These are phyloP conservation scores for Salix exigua DNA, from an alignment of 345 rosid species.

Conservation along the genomic window DNA sequence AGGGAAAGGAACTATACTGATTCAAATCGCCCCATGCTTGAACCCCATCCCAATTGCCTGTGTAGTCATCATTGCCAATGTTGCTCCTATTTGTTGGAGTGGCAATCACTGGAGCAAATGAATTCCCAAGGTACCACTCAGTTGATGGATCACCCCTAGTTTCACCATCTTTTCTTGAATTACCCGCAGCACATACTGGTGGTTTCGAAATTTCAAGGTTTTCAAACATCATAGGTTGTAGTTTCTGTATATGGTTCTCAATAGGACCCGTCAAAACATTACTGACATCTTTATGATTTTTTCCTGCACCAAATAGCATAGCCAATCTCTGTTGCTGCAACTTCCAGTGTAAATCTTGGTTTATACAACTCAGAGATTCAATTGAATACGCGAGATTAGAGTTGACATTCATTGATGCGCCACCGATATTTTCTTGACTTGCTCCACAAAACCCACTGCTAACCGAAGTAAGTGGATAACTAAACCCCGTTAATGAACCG, in stretches of 20 bases:
- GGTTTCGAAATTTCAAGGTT: constrained; percentile 49
- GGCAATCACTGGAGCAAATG: constrained; percentile 38
- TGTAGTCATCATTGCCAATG: constrained; percentile 23
- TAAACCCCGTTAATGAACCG: constrained; percentile 48
- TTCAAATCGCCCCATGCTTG: constrained; percentile 48
- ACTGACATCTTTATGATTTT: constrained; percentile 29
- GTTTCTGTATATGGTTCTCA: constrained; percentile 41
- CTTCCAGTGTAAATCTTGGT: constrained; percentile 93
- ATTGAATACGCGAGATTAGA: constrained; percentile 74
- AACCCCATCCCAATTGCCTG: constrained; percentile 36
- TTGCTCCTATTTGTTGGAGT: constrained; percentile 35
- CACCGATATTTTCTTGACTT: constrained; percentile 33
- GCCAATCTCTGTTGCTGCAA: constrained; percentile 85
- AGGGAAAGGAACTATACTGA: constrained; percentile 48
- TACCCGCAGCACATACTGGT: constrained; percentile 17
- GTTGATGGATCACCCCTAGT: constrained; percentile 36
- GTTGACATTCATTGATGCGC: constrained; percentile 49
- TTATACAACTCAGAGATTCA: constrained; percentile 78
- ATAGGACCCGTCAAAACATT: constrained; percentile 22
- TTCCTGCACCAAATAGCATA: constrained; percentile 48
- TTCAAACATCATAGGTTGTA: constrained; percentile 61
- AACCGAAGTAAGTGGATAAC: constrained; percentile 34
- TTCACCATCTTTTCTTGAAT: constrained; percentile 34
- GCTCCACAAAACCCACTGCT: constrained; percentile 33
- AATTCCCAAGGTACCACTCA: constrained; percentile 70